These are phyloP conservation scores for Hanseniaspora mollemarum DNA, from an alignment of 805 yeast species.

Conservation along the genomic window DNA sequence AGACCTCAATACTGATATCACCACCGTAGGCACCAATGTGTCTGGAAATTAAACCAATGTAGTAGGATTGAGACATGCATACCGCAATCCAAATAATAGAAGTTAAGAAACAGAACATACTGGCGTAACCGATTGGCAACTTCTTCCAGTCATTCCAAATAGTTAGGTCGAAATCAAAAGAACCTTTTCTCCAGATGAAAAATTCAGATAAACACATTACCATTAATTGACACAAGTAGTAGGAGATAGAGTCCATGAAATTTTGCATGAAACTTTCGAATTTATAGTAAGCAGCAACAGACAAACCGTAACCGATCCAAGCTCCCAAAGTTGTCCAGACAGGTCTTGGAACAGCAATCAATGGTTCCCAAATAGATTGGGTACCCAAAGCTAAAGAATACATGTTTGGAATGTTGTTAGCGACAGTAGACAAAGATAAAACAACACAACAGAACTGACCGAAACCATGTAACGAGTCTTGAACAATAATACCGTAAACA, in stretches of 20 bases:
- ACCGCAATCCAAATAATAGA: conserved; percentile 76
- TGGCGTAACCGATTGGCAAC: conserved; percentile 69
- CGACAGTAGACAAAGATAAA: conserved; percentile 71
- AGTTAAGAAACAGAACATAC: conserved; percentile 62
- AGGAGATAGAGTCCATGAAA: conserved; percentile 84
- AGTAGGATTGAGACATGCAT: conserved; percentile 85
- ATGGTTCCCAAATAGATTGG: conserved; percentile 67
- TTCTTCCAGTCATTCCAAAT: conserved; percentile 46
- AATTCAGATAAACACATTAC: conserved; percentile 68
- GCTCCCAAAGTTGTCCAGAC: conserved; percentile 71
- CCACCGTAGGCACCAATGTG: conserved; percentile 41
- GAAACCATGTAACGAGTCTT: conserved; percentile 72
- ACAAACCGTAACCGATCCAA: conserved; percentile 65
- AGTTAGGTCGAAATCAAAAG: conserved; percentile 45
- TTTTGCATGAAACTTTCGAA: conserved; percentile 66
- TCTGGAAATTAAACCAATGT: conserved; percentile 53
- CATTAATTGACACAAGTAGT: conserved; percentile 79
- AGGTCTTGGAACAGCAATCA: conserved; percentile 65
- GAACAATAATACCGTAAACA: conserved; percentile 62
- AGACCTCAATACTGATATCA: conserved; percentile 79
- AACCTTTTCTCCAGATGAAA: conserved; percentile 59
- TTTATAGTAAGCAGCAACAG: conserved; percentile 75
- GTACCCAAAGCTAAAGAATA: conserved; percentile 79
- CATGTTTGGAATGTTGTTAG: conserved; percentile 87
- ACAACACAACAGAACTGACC: conserved; percentile 83